These are phyloP conservation scores for Euphorbia peplus DNA, from an alignment of 345 rosid species.

Conservation along the genomic window DNA sequence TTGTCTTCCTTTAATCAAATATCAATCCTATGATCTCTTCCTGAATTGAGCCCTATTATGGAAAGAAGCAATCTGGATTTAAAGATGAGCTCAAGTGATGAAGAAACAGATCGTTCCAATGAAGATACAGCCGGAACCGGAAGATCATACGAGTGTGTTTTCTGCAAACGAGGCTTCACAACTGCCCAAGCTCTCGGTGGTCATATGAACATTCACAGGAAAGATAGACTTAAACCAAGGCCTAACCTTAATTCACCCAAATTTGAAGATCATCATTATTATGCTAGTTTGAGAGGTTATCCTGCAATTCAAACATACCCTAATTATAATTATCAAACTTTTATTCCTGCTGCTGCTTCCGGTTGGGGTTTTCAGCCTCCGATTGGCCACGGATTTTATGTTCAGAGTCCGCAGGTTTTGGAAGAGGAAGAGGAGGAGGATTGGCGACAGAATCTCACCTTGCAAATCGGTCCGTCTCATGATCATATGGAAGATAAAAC, in stretches of 20 bases:
- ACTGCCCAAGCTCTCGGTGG: conserved; percentile 33
- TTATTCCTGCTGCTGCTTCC: conserved; percentile 8
- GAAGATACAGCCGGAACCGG: conserved; percentile 11
- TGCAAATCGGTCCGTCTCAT: conserved; percentile 34
- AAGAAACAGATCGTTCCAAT: conserved; percentile 14
- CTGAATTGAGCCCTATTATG: no score
- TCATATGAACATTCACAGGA: conserved; percentile 32
- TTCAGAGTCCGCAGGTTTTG: conserved; percentile 20
- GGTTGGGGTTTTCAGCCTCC: conserved; percentile 20
- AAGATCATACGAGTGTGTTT: conserved; percentile 25
- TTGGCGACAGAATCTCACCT: conserved; percentile 13
- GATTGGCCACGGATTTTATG: conserved; percentile 26
- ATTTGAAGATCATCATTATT: conserved; percentile 21
- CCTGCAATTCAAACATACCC: conserved; percentile 30
- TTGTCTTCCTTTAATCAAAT: no score
- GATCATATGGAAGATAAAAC: conserved; percentile 9
- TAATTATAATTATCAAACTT: conserved; percentile 17
- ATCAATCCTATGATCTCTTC: no score
- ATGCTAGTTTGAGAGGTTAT: conserved; percentile 20
- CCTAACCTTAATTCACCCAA: conserved; percentile 19
- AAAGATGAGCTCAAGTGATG: conserved; percentile 24
- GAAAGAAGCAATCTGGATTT: conserved; percentile 1
- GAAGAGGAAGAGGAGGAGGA: conserved; percentile 16
- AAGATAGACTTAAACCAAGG: conserved; percentile 25
- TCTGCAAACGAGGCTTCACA: conserved; percentile 32